Conservation (phyloP, 2,329 filamentous ascomycete species). For the Malbranchea zuffiana region DNA sequence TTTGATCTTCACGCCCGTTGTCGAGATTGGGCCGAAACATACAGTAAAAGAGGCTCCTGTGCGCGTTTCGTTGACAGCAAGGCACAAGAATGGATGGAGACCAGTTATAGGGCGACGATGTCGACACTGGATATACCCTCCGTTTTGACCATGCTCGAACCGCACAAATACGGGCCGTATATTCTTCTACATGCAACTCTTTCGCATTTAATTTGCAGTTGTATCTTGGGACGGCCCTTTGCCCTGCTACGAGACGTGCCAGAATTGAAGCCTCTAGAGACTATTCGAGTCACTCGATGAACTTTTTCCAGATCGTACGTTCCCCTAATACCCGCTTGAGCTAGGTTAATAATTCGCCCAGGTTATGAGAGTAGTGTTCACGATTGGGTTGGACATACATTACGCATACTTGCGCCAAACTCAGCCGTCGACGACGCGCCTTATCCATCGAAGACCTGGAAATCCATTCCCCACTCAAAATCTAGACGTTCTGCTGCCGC, state of each 20-base stretch:
- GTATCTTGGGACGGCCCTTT: slow-evolving; percentile 5
- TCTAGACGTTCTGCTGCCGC: no score
- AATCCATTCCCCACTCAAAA: neutral
- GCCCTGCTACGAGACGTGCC: neutral
- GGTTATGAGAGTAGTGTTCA: neutral
- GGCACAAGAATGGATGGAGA: neutral
- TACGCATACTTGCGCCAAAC: neutral
- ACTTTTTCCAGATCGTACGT: neutral
- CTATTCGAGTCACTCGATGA: neutral
- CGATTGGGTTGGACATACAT: slow-evolving; percentile 2
- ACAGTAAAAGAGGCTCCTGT: no score
- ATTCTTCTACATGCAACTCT: slow-evolving; percentile 4
- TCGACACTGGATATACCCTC: neutral
- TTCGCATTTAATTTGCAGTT: slow-evolving; percentile 3
- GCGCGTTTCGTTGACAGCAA: neutral
- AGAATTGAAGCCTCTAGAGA: neutral
- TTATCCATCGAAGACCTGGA: neutral
- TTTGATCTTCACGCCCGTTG: neutral
- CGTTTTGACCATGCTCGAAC: neutral
- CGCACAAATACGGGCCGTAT: neutral
- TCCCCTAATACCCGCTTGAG: neutral
- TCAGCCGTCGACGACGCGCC: neutral
- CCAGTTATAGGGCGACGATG: neutral
- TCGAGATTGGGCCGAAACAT: neutral
- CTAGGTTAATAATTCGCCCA: neutral